Evolutionary conservation across 345 rosid species (phyloP).

Genomic region (Jatropha curcas): DNA sequence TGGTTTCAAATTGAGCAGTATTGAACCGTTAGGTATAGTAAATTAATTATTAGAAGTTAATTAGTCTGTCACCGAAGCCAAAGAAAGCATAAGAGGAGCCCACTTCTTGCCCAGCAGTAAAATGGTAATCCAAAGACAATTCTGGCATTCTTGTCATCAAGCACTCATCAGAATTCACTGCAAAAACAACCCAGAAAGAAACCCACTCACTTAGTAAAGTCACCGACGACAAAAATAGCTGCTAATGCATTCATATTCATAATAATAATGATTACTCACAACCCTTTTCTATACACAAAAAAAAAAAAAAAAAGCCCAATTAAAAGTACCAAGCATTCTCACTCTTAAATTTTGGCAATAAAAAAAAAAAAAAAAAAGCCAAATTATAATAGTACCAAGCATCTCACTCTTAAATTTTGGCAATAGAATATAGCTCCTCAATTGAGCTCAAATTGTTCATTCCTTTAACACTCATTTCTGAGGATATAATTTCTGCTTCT

Average conservation of each 20-base stretch:
- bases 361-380: too few species aligned
- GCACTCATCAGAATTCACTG: constrained; percentile 93
- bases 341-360: too few species aligned
- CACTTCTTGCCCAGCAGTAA: constrained; percentile 93
- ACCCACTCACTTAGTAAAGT: constrained; percentile 11
- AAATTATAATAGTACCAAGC: too few species aligned
- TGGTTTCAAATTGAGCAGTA: neutral
- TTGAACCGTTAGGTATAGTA: neutral
- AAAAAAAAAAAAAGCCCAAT: constrained; percentile 9
- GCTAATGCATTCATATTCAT: constrained; percentile 24
- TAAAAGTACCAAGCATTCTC: too few species aligned
- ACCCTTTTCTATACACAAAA: neutral
- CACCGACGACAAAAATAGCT: constrained; percentile 27
- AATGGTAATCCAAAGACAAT: constrained; percentile 95
- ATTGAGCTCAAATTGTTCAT: constrained; percentile 30
- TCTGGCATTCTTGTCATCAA: constrained; percentile 99
- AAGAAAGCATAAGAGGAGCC: constrained; percentile 95
- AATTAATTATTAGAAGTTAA: too few species aligned
- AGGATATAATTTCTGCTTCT: constrained; percentile 51
- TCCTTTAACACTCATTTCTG: constrained; percentile 50
- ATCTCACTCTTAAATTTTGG: constrained; percentile 15
- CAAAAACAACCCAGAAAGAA: constrained; percentile 16
- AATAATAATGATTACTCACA: neutral
- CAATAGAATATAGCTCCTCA: constrained; percentile 23
- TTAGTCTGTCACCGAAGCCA: constrained; percentile 92